phyloP scores from a whole-genome alignment of 169 alveolate species.

The Plasmodium chabaudi region DNA sequence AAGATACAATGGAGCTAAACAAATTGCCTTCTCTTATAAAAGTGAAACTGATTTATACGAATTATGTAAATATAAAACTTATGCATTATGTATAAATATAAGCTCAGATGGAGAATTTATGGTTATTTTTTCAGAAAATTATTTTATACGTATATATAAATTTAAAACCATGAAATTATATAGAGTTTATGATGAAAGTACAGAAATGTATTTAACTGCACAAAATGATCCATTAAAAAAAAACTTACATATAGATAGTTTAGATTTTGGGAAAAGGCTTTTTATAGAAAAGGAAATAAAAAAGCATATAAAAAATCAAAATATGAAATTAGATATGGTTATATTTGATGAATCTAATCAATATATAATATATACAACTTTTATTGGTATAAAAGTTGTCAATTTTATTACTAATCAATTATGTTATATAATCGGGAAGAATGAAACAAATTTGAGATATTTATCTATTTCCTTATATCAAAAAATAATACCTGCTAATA shows the following conservation, averaged over 20 bases:
- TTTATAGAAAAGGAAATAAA: conserved; percentile 94
- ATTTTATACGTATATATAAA: conserved; percentile 88
- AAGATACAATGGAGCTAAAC: conserved; percentile 72
- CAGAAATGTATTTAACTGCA: conserved; percentile 87
- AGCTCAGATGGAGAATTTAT: conserved; percentile 88
- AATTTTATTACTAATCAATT: conserved; percentile 85
- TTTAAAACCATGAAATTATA: conserved; percentile 90
- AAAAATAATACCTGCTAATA: conserved; percentile 64
- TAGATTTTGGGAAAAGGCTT: conserved; percentile 93
- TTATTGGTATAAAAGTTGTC: conserved; percentile 95
- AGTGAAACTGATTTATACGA: conserved; percentile 94
- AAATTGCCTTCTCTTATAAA: conserved; percentile 78
- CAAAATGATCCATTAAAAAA: conserved; percentile 89
- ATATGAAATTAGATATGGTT: conserved; percentile 83
- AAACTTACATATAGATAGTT: conserved; percentile 89
- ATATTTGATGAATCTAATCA: conserved; percentile 95
- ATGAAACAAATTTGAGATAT: conserved; percentile 84
- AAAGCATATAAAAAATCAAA: conserved; percentile 80
- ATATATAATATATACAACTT: conserved; percentile 92
- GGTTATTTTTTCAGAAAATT: conserved; percentile 89
- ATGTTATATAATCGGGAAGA: conserved; percentile 80
- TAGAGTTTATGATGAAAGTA: conserved; percentile 90
- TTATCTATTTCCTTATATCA: conserved; percentile 83
- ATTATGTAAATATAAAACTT: conserved; percentile 86
- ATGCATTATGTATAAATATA: conserved; percentile 86